A percentile compares a stretch with the other conserved stretches of the same genome.
These are phyloP conservation scores for Suillus tomentosus DNA, from an alignment of 768 basidiomycete genomes.

Conservation along the genomic window DNA sequence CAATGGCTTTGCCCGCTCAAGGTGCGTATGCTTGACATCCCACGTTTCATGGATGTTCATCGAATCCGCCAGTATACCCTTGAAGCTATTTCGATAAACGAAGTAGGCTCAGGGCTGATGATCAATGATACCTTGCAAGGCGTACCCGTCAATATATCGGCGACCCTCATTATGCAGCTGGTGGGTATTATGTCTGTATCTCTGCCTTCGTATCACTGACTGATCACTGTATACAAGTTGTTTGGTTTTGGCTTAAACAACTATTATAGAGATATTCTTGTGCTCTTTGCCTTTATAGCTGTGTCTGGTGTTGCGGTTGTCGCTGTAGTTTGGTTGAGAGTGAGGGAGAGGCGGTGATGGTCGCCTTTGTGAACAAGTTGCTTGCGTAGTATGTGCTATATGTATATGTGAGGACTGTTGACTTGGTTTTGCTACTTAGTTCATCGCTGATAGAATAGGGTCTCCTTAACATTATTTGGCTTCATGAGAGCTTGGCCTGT, in stretches of 20 bases:
- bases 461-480: neutral
- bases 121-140: constrained; percentile 79
- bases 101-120: constrained; percentile 85
- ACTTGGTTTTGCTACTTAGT: neutral
- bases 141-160: constrained; percentile 80
- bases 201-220: neutral
- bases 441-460: neutral
- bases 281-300: constrained; percentile 83
- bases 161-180: constrained; percentile 82
- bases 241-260: constrained; percentile 84
- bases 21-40: constrained; percentile 18
- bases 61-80: constrained; percentile 48
- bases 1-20: constrained; percentile 89
- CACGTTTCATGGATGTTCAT: neutral
- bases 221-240: constrained; percentile 43
- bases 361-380: neutral
- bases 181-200: constrained; percentile 42
- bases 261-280: constrained; percentile 89
- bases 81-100: constrained; percentile 91
- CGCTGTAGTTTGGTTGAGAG: constrained; percentile 71
- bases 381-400: neutral
- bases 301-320: constrained; percentile 78
- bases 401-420: neutral
- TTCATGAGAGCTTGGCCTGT: neutral
- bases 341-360: constrained; percentile 70